Evolutionary conservation across 306 rosid species (phyloP), one percentile per base, ranked within the genome.

Genomic region (Fragaria iinumae): DNA sequence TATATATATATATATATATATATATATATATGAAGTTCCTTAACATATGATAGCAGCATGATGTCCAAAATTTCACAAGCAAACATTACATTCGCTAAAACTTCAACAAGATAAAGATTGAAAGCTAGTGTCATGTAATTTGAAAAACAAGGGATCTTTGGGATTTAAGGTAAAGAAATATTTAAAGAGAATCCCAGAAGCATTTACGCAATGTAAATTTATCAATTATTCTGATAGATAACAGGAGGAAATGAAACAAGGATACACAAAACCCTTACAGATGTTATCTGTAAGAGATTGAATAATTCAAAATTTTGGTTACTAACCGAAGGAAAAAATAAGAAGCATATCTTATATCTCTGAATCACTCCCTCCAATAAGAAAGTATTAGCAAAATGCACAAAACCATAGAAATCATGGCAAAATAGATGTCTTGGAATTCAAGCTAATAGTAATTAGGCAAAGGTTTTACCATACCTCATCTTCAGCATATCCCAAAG

Each of bases 401-500:
- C 9, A 32, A 29, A 56, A 65, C 74, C 60, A 78, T 81, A 48
- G 8, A 25, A 12, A 21, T 13, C 20, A 63, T 67, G 69, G 10
- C 41, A 73, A 75, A 67, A 34, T 65, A 77, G 78, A 72, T 36
- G 25, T 8, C 27, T 36, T 49, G 64, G 63, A 45, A 32, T 62
- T 32, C 34, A 20, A 49, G 12, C 60, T 14, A 7, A 14, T 11
- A 55, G 59, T 16, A 53, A 25, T 45, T 39, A 8, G 47, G 27
- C 20, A 77, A 79, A 52, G 63, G 66, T 25, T 67, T 68, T 68
- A 12, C 39, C 73, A 67, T 77, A 94, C 98, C 98, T 94, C 98
- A 71, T 92, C 89, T 84, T 90, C 91, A 63, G 96, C 96, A 84
- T 88, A 87, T 70, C 96, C 95, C 84, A 86, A 76, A 76, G 87